Conservation (phyloP, 2,329 filamentous ascomycete genomes). For the Pseudogymnoascus sp. region DNA sequence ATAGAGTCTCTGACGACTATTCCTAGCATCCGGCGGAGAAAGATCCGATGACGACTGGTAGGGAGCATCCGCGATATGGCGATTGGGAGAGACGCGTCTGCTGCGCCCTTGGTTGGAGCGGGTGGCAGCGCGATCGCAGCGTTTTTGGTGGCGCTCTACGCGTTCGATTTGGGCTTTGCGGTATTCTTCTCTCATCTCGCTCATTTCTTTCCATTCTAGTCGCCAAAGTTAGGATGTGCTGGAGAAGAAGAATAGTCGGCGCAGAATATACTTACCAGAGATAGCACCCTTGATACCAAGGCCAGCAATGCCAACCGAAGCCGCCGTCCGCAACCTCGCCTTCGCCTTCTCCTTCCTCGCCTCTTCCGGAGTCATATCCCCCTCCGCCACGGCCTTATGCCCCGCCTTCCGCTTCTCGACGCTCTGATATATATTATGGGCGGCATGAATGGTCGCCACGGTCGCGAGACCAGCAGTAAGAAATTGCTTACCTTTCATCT, state of each 20-base stretch:
- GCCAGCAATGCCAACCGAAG: constrained; percentile 59
- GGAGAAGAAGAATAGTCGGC: background rate
- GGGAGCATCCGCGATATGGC: constrained; percentile 13
- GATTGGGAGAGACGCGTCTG: constrained; percentile 29
- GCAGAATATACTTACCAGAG: constrained; percentile 17
- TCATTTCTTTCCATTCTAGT: constrained; percentile 63
- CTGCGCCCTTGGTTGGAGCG: constrained; percentile 26
- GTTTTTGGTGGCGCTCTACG: constrained; percentile 36
- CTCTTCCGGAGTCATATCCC: constrained; percentile 54
- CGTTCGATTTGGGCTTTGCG: constrained; percentile 45
- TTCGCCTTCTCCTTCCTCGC: constrained; percentile 55
- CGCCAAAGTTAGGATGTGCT: no score
- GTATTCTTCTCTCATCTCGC: constrained; percentile 49
- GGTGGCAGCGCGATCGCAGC: constrained; percentile 32
- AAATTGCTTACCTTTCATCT: constrained; percentile 58
- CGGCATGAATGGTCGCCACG: constrained; percentile 62
- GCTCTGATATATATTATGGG: constrained; percentile 54
- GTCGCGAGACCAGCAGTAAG: constrained; percentile 58
- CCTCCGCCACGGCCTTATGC: constrained; percentile 50
- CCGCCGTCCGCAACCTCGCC: constrained; percentile 54
- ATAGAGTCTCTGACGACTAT: constrained; percentile 34
- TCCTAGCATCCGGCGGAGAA: constrained; percentile 22
- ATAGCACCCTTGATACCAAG: constrained; percentile 60
- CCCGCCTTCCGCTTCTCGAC: constrained; percentile 57
- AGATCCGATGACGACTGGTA: constrained; percentile 26